phyloP scores from a whole-genome alignment of 169 alveolate species.

The Eimeria nieschulzi region DNA sequence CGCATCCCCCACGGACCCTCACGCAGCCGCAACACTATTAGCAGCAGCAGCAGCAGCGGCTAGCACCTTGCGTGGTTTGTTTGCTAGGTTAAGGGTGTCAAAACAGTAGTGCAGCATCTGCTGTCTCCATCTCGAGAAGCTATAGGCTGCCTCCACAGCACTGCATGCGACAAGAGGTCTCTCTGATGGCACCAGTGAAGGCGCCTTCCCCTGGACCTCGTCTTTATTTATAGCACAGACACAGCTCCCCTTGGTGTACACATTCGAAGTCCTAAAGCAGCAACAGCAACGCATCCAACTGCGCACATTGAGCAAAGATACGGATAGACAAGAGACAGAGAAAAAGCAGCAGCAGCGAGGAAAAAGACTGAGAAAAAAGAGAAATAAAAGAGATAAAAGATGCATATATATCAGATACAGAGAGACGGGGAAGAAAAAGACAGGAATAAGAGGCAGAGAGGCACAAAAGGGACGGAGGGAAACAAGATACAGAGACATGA shows the following conservation, averaged over 20 bases:
- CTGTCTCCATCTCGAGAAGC: slow-evolving; percentile 35
- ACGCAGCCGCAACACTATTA: slow-evolving; percentile 5
- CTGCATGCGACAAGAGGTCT: slow-evolving; percentile 10
- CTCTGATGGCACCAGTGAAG: neutral
- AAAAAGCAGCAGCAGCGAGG: neutral
- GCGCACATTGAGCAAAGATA: too few relatives aligned
- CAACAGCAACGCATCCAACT: neutral
- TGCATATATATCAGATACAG: neutral
- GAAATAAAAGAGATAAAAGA: neutral
- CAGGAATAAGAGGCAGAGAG: neutral
- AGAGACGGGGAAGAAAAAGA: neutral
- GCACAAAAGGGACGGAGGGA: neutral
- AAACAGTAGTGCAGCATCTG: slow-evolving; percentile 15
- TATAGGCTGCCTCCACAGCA: slow-evolving; percentile 30
- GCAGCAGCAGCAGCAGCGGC: slow-evolving; percentile 29
- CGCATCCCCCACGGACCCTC: neutral
- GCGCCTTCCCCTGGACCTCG: neutral
- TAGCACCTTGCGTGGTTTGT: slow-evolving; percentile 1
- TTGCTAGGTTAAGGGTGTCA: neutral
- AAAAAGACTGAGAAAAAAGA: neutral
- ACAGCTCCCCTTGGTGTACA: slow-evolving; percentile 11
- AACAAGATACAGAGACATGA: too few relatives aligned
- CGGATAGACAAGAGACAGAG: neutral
- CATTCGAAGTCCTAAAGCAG: slow-evolving; percentile 30
- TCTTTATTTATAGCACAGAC: neutral